These are phyloP conservation scores for Rugonectria rugulosa DNA, from an alignment of 2,329 filamentous ascomycete genomes.

Conservation along the genomic window DNA sequence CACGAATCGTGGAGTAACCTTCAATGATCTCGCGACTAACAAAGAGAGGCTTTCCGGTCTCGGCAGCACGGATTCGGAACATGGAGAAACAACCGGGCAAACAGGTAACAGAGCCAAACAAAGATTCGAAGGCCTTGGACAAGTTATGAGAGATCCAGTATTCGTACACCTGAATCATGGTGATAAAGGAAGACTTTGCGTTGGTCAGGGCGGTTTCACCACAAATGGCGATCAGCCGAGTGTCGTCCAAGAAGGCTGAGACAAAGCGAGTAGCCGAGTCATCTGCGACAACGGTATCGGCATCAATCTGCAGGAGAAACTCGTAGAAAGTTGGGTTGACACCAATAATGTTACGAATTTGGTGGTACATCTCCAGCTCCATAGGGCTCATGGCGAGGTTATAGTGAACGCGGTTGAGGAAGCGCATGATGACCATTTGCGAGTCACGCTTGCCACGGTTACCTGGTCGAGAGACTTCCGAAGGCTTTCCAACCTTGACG, in stretches of 20 bases:
- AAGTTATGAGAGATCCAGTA: slow-evolving; percentile 99
- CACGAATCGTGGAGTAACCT: slow-evolving; percentile 88
- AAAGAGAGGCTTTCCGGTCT: slow-evolving; percentile 94
- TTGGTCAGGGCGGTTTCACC: slow-evolving; percentile 95
- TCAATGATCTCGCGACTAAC: slow-evolving; percentile 93
- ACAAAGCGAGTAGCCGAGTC: slow-evolving; percentile 95
- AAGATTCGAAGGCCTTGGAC: slow-evolving; percentile 94
- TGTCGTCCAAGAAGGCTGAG: slow-evolving; percentile 88
- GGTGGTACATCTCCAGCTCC: slow-evolving; percentile 98
- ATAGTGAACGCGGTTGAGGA: slow-evolving; percentile 99
- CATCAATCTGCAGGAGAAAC: slow-evolving; percentile 94
- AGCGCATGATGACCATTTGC: slow-evolving; percentile 98
- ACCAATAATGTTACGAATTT: slow-evolving; percentile 98
- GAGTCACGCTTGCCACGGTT: slow-evolving; percentile 99
- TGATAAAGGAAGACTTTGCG: slow-evolving; percentile 90
- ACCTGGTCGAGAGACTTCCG: slow-evolving; percentile 91
- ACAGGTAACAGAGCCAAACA: slow-evolving; percentile 97
- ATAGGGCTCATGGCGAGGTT: slow-evolving; percentile 95
- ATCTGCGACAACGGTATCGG: slow-evolving; percentile 90
- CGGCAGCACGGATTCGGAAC: slow-evolving; percentile 95
- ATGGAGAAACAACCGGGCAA: slow-evolving; percentile 98
- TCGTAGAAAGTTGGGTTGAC: slow-evolving; percentile 99
- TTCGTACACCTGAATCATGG: slow-evolving; percentile 99
- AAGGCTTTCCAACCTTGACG: slow-evolving; percentile 97
- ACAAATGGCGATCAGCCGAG: slow-evolving; percentile 90